phyloP scores from a whole-genome alignment of 2,329 filamentous ascomycete species.

The Colletotrichum gloeosporioides region DNA sequence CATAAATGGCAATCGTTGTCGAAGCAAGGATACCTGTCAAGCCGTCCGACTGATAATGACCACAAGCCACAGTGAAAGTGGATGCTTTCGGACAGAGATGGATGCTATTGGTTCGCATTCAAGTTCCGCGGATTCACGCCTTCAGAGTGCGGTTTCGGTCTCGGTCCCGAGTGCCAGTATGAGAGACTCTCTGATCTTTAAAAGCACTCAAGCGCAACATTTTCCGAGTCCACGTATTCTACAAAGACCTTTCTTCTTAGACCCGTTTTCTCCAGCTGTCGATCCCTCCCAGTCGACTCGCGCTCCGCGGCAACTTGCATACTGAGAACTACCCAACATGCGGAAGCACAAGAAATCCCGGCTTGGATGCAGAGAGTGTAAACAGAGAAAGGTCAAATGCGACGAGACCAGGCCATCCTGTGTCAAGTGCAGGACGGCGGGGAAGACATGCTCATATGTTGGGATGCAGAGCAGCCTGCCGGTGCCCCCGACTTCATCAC shows the following conservation, averaged over 20 bases:
- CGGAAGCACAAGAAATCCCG: slow-evolving; percentile 40
- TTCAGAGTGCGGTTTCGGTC: neutral
- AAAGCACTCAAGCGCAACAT: neutral
- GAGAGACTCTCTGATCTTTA: neutral
- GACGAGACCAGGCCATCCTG: slow-evolving; percentile 46
- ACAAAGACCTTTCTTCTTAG: fast-evolving
- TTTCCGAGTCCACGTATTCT: neutral
- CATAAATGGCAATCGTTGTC: too few relatives aligned
- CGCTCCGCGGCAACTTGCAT: neutral
- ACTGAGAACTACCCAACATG: neutral
- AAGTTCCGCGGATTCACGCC: neutral
- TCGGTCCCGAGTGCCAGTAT: neutral
- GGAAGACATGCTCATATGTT: slow-evolving; percentile 37
- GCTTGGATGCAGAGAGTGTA: slow-evolving; percentile 44
- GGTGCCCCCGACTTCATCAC: neutral
- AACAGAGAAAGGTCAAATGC: slow-evolving; percentile 46
- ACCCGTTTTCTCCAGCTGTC: neutral
- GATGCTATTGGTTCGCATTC: neutral
- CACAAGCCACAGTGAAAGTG: neutral
- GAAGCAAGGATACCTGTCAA: too few relatives aligned
- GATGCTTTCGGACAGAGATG: neutral
- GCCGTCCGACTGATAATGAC: too few relatives aligned
- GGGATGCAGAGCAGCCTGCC: neutral
- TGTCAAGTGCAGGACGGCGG: slow-evolving; percentile 42
- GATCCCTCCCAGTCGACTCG: neutral